Evolutionary conservation across 2,329 filamentous ascomycete species (phyloP), one percentile per base, ranked within the genome.

Genomic region (Alternaria sp.): DNA sequence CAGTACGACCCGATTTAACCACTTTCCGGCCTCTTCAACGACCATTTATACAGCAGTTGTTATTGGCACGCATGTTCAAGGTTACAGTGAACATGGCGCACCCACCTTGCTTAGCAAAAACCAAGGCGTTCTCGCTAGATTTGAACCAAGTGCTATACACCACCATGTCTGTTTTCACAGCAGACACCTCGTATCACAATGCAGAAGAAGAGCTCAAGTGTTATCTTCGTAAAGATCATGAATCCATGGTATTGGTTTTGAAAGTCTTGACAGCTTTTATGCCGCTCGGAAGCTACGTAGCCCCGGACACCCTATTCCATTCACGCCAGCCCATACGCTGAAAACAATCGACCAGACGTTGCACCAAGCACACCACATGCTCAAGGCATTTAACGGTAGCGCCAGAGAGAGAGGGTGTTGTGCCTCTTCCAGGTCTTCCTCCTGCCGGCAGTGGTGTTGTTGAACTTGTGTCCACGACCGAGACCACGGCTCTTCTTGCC

Each of bases 341-440:
- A 65, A 72, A 61, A 66, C 67, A 62, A 66, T 66, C 58, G 69
- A 73, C 67, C 69, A 73, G 61, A 66, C 65, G 67, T 66, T 64
- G 69, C 70, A 72, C 68, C 68, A 71, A 50, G 52, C 62, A 64
- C 60, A 56, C 66, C 67, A 70, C 58, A 54, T 61, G 54, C 63
- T 74, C 66, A 75, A 60, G 67, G 58, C 70, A 72, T 76, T 69
- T 91, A 97, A 85, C 93, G 89, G 91, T 97, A 97, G 83, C 93
- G 89, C 93, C 94, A 97, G 82, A 97, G 92, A 78, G 91, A 96
- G 81, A 97, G 90, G 83, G 94, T 99, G 91, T 99, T 99, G 88
- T 97, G 93, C 82, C 91, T 89, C 92, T 97, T 97, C 96, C 95
- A 99, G 82, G 94, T 99, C 93, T 99, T 97, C 88, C 96, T 94